These are phyloP conservation scores for Claviceps paspali DNA, from an alignment of 2,329 filamentous ascomycete genomes.

Conservation along the genomic window DNA sequence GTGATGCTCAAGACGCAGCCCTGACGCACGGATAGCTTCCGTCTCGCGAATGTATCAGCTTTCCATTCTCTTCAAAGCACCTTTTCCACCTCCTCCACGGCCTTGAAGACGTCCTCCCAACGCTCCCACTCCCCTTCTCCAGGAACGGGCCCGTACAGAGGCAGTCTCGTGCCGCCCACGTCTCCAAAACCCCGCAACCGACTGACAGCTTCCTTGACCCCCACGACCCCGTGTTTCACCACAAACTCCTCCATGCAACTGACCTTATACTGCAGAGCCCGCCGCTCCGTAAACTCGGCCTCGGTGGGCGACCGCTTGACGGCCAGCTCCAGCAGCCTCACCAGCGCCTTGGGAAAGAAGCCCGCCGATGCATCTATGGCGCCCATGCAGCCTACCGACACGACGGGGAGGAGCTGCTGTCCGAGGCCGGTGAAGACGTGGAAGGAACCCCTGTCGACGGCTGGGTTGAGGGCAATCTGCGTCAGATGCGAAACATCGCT, in stretches of 20 bases:
- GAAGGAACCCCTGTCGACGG: conserved; percentile 43
- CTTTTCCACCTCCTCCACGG: conserved; percentile 28
- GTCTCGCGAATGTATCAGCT: too few relatives aligned
- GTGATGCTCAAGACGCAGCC: too few relatives aligned
- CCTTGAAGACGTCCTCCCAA: conserved; percentile 30
- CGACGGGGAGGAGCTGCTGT: conserved; percentile 46
- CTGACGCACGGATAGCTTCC: too few relatives aligned
- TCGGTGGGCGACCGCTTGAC: conserved; percentile 15
- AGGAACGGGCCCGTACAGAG: conserved; percentile 40
- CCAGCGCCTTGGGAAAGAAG: conserved; percentile 47
- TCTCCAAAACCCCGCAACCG: conserved; percentile 44
- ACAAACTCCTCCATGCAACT: conserved; percentile 47
- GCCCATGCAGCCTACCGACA: conserved; percentile 42
- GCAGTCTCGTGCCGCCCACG: conserved; percentile 41
- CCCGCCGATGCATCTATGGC: conserved; percentile 48
- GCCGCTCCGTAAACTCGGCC: conserved; percentile 32
- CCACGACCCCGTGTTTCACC: conserved; percentile 43
- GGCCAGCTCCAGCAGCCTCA: conserved; percentile 37
- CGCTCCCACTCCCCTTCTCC: conserved; percentile 41
- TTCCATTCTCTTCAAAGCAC: too few relatives aligned
- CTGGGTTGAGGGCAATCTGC: conserved; percentile 42
- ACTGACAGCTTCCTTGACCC: conserved; percentile 49
- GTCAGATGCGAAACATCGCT: conserved; percentile 50
- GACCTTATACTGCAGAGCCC: conserved; percentile 43
- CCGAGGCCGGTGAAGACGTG: conserved; percentile 49